Conservation (phyloP, 345 rosid species). For the Pistacia integerrima region DNA sequence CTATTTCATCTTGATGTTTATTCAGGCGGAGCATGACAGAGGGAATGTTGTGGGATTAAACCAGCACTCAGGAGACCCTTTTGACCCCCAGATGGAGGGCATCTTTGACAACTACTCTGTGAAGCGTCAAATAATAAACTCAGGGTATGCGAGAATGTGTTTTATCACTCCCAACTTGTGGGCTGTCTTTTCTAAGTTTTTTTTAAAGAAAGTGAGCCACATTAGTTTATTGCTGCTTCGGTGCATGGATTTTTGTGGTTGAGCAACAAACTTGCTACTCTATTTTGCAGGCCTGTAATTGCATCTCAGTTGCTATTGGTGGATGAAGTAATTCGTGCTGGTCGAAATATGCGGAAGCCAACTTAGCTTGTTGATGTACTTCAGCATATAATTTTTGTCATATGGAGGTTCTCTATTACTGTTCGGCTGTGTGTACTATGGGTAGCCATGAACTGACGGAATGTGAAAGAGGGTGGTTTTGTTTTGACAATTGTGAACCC, state of each 20-base stretch:
- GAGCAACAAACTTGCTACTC: background rate
- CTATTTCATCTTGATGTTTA: conserved; percentile 10
- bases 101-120: conserved; percentile 94
- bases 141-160: conserved; percentile 55
- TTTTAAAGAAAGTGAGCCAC: background rate
- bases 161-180: background rate
- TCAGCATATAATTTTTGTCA: background rate
- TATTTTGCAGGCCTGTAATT: conserved; percentile 77
- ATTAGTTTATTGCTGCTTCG: background rate
- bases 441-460: background rate
- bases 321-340: conserved; percentile 96
- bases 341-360: conserved; percentile 97
- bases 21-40: conserved; percentile 89
- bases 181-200: background rate
- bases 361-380: conserved; percentile 34
- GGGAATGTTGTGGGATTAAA: conserved; percentile 87
- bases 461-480: background rate
- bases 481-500: background rate
- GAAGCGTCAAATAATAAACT: conserved; percentile 88
- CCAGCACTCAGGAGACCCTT: conserved; percentile 77
- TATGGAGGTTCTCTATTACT: background rate
- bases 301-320: conserved; percentile 91
- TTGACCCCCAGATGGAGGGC: conserved; percentile 89
- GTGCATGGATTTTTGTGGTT: background rate
- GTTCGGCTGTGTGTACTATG: background rate